Evolutionary conservation across 2,329 filamentous ascomycete species (phyloP).

Genomic region (Neoascochyta sp.): DNA sequence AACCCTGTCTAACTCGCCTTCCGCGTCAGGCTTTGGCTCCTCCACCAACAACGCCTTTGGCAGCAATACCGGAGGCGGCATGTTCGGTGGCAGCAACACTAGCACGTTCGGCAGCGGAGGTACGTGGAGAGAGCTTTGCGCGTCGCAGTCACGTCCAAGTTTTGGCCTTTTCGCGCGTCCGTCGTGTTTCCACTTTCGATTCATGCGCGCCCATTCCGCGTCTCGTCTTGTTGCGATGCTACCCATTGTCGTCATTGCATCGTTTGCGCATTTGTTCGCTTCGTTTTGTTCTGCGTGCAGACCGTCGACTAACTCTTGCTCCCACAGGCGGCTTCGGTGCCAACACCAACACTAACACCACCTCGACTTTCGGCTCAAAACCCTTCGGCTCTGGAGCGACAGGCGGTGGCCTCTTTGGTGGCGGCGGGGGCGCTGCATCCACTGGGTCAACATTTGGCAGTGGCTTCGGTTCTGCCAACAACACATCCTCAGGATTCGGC

Average conservation of each 20-base stretch:
- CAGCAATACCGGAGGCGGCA: conserved; percentile 27
- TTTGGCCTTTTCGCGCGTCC: conserved; percentile 4
- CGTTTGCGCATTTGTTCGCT: neutral
- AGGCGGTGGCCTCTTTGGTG: conserved; percentile 36
- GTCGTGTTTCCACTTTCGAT: too few relatives aligned
- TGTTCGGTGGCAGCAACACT: conserved; percentile 32
- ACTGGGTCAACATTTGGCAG: conserved; percentile 16
- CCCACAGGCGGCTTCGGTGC: conserved; percentile 32
- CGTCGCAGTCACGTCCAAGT: conserved; percentile 24
- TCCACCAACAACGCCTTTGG: conserved; percentile 38
- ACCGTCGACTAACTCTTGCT: conserved; percentile 25
- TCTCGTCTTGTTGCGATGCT: conserved; percentile 1
- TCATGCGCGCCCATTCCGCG: neutral
- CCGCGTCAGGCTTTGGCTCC: conserved; percentile 42
- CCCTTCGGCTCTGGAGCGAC: conserved; percentile 35
- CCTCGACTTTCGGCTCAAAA: conserved; percentile 22
- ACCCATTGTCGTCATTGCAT: too few relatives aligned
- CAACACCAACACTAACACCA: conserved; percentile 21
- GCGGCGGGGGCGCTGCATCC: conserved; percentile 14
- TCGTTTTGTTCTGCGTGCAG: too few relatives aligned
- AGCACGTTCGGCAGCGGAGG: conserved; percentile 38
- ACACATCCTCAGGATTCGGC: conserved; percentile 24
- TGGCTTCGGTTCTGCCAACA: conserved; percentile 22
- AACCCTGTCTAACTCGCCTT: conserved; percentile 39
- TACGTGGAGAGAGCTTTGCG: conserved; percentile 38